These are phyloP conservation scores for Aspergillus aculeatinus DNA, from an alignment of 2,329 filamentous ascomycete genomes.

Conservation along the genomic window DNA sequence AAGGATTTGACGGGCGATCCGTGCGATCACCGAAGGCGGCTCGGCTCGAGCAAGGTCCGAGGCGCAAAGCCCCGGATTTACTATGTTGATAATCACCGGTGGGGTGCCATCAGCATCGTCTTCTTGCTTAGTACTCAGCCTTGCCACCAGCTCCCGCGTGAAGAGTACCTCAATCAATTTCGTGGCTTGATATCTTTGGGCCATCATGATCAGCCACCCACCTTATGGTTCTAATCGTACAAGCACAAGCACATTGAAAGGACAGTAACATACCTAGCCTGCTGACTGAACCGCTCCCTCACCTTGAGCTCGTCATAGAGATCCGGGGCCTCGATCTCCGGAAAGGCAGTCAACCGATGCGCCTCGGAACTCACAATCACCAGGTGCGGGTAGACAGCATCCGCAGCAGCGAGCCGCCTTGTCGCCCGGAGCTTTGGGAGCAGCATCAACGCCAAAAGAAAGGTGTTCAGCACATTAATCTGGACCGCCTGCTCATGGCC, in stretches of 20 bases:
- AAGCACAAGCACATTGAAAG: neutral
- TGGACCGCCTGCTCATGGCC: neutral
- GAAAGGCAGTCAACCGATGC: neutral
- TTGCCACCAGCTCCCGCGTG: neutral
- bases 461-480: constrained; percentile 5
- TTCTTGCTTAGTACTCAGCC: neutral
- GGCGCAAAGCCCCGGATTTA: constrained; percentile 4
- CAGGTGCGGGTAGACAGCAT: neutral
- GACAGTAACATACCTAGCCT: neutral
- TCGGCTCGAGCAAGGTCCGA: neutral
- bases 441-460: neutral
- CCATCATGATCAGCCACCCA: neutral
- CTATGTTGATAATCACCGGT: constrained; percentile 3
- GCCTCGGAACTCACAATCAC: neutral
- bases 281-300: neutral
- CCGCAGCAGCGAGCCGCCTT: neutral
- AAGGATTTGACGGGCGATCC: neutral
- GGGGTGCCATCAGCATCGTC: too few species aligned
- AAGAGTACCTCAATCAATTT: constrained; percentile 3
- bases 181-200: neutral
- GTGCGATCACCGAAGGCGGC: neutral
- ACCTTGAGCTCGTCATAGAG: neutral
- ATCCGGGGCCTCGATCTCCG: neutral
- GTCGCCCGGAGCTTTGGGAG: neutral
- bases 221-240: too few species aligned